Evolutionary conservation across 1,139 yeast species (phyloP).

Genomic region (Eremothecium gossypii): DNA sequence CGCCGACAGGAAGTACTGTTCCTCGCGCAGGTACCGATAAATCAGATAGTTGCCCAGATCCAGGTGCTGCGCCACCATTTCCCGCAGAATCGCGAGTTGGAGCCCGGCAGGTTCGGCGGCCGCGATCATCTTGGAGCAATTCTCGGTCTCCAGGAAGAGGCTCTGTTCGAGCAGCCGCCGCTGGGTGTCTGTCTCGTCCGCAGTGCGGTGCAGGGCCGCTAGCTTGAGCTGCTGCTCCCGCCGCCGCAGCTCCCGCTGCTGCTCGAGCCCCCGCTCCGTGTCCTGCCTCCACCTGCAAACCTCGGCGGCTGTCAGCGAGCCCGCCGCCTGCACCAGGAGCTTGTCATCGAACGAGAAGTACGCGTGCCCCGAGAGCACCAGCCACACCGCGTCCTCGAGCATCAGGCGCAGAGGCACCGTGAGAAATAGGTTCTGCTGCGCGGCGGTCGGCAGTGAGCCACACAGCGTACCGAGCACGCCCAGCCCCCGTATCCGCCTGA

Average conservation of each 20-base stretch:
- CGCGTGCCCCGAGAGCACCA: slow-evolving; percentile 40
- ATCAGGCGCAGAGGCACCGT: slow-evolving; percentile 73
- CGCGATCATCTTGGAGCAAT: slow-evolving; percentile 10
- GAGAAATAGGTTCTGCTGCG: slow-evolving; percentile 81
- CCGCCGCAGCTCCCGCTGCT: slow-evolving; percentile 7
- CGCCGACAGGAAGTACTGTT: slow-evolving; percentile 57
- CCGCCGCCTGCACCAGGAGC: slow-evolving; percentile 13
- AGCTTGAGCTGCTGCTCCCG: slow-evolving; percentile 6
- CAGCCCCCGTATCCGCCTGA: slow-evolving; percentile 44
- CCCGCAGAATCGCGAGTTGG: slow-evolving; percentile 1
- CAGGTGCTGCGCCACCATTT: slow-evolving; percentile 6
- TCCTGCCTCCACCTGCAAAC: slow-evolving; percentile 10
- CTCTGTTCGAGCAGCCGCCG: slow-evolving; percentile 16
- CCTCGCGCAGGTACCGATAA: slow-evolving; percentile 15
- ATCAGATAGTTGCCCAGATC: slow-evolving; percentile 13
- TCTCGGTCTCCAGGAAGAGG: slow-evolving; percentile 16
- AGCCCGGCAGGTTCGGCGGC: background rate
- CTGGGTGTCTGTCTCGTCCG: slow-evolving; percentile 1
- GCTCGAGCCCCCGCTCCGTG: slow-evolving; percentile 10
- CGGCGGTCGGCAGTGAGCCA: slow-evolving; percentile 79
- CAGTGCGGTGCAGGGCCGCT: background rate
- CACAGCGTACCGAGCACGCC: slow-evolving; percentile 64
- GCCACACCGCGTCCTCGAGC: slow-evolving; percentile 65
- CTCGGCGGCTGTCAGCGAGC: slow-evolving; percentile 13
- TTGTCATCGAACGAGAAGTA: slow-evolving; percentile 28